Evolutionary conservation across 2,329 filamentous ascomycete species (phyloP).

Genomic region (Myriosclerotinia curreyana): DNA sequence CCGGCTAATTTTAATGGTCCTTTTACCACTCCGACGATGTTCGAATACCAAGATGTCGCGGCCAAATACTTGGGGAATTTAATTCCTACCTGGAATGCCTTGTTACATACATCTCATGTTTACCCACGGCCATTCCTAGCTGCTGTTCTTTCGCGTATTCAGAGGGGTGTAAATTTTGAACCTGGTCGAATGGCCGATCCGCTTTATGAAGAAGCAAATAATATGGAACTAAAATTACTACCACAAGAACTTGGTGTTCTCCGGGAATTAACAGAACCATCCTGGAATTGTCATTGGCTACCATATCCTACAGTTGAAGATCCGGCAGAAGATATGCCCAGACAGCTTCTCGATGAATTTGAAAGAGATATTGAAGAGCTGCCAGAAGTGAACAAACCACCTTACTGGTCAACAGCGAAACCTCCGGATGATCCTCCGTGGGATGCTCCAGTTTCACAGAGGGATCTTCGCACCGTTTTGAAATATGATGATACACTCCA

Average conservation of each 20-base stretch:
- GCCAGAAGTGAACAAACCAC: constrained; percentile 2
- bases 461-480: neutral
- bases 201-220: constrained; percentile 5
- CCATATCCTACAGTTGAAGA: constrained; percentile 1
- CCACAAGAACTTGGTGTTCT: constrained; percentile 4
- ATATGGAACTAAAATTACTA: neutral
- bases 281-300: constrained; percentile 13
- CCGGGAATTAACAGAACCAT: constrained; percentile 1
- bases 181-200: neutral
- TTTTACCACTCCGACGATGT: constrained; percentile 21
- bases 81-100: neutral
- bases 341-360: constrained; percentile 22
- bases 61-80: constrained; percentile 4
- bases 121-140: constrained; percentile 1
- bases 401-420: constrained; percentile 22
- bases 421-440: neutral
- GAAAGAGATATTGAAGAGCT: constrained; percentile 22
- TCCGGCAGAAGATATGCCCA: neutral
- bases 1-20: constrained; percentile 34
- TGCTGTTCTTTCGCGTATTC: constrained; percentile 7
- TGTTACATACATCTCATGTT: constrained; percentile 1
- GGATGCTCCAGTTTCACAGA: neutral
- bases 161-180: constrained; percentile 3
- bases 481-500: neutral
- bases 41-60: constrained; percentile 23